Evolutionary conservation across 805 yeast genomes (phyloP), one percentile per base, ranked within the genome.

Genomic region (Suhomyces faveliae): DNA sequence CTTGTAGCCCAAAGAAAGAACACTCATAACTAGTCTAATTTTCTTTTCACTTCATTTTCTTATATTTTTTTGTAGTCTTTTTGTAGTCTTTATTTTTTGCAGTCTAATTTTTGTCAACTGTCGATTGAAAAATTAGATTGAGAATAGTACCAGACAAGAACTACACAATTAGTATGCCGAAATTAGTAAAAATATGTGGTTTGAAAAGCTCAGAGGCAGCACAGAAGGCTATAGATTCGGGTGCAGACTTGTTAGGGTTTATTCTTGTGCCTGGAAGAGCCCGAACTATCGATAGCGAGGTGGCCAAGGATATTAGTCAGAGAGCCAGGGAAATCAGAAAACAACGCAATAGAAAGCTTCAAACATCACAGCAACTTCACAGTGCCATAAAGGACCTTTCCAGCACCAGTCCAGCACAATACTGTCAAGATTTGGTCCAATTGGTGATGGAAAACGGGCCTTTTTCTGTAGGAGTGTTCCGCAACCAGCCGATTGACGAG

Each of bases 391-490:
- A 51, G 8, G 22, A 39, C 1, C 54, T 49, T 42, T 30, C 46
- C 0, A 59, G 58, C 37, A 47, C 42, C 3, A 30, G 35, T 20
- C 51, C 45, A 12, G 54, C 43, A n/a, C 68, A 62, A 3, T 71
- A 74, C 57, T 71, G 74, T 46, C 55, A 56, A 23, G 50, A 58
- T 3, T 59, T 63, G n/a, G 47, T 60, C 3, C 44, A 59, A 4
- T 57, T 57, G 37, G 55, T 64, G 48, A 67, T 15, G 35, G 69
- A 64, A 40, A 65, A 68, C 33, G 88, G 90, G 0, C 94, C 94
- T 0, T 80, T 73, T 54, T 64, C 87, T 2, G 97, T 90, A 2
- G 99, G 98, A 1, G 99, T 92, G 3, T 89, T 92, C 69, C 74
- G 91, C 50, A 89, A 94, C 62, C 97, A 91, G 64, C 58, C 84